phyloP scores from a whole-genome alignment of 2,329 filamentous ascomycete species.

The Colletotrichum tamarilloi region DNA sequence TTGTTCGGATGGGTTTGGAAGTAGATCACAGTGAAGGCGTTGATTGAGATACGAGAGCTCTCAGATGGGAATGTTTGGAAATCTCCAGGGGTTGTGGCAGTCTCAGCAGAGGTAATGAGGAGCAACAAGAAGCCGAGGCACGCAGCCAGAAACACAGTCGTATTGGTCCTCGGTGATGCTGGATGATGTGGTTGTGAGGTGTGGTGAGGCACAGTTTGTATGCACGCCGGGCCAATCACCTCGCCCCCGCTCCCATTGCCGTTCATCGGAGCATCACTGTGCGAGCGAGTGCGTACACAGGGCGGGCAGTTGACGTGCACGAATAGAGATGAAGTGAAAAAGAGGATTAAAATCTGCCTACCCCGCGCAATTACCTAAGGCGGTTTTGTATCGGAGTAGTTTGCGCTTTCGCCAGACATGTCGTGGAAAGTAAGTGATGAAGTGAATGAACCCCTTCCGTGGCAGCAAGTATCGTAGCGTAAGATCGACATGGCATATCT shows the following conservation, averaged over 20 bases:
- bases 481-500: not conserved
- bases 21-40: not conserved
- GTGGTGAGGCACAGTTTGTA: not conserved
- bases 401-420: not conserved
- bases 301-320: not conserved
- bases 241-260: slow-evolving; percentile 11
- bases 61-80: not conserved
- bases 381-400: not conserved
- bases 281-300: slow-evolving; percentile 7
- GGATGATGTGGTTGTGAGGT: not conserved
- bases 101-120: not conserved
- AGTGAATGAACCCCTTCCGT: not conserved
- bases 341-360: not conserved
- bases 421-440: not conserved
- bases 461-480: not conserved
- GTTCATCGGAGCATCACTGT: slow-evolving; percentile 13
- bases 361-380: not conserved
- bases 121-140: not conserved
- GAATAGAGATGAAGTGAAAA: not conserved
- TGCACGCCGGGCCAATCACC: not conserved
- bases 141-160: not conserved
- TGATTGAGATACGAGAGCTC: not conserved
- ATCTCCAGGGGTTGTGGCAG: not conserved
- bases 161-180: not conserved
- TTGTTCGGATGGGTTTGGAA: not conserved